phyloP scores from a whole-genome alignment of 2,329 filamentous ascomycete species.

The Pyricularia pennisetigena region DNA sequence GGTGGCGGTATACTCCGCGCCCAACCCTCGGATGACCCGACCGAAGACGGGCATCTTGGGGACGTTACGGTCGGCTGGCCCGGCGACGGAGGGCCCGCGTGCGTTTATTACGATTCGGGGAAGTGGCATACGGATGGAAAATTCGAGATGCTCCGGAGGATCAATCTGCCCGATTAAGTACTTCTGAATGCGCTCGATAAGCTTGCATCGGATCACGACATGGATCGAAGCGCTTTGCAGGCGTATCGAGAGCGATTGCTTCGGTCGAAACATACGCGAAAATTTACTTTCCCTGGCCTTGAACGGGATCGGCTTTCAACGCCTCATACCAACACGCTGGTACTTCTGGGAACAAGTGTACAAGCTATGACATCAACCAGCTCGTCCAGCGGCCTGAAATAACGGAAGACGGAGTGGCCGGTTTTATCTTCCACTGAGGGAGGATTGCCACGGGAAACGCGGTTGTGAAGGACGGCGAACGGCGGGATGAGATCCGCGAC shows the following conservation, averaged over 20 bases:
- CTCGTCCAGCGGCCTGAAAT: neutral
- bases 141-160: neutral
- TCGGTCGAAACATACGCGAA: neutral
- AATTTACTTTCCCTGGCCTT: neutral
- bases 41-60: conserved; percentile 4
- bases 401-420: neutral
- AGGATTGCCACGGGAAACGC: conserved; percentile 19
- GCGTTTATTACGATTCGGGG: conserved; percentile 18
- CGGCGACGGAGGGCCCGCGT: too few species aligned
- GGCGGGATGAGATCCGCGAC: conserved; percentile 16
- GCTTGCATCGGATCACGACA: conserved; percentile 2
- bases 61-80: conserved; percentile 9
- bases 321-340: neutral
- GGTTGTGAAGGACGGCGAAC: conserved; percentile 14
- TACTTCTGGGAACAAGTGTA: neutral
- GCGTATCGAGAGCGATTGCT: too few species aligned
- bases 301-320: neutral
- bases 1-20: conserved; percentile 7
- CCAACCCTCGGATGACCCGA: neutral
- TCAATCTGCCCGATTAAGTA: neutral
- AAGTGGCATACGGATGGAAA: neutral
- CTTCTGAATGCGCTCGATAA: conserved; percentile 1
- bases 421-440: conserved; percentile 13
- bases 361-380: neutral
- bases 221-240: too few species aligned